These are phyloP conservation scores for Cylindrodendrum hubeiense DNA, from an alignment of 2,329 filamentous ascomycete genomes.

Conservation along the genomic window DNA sequence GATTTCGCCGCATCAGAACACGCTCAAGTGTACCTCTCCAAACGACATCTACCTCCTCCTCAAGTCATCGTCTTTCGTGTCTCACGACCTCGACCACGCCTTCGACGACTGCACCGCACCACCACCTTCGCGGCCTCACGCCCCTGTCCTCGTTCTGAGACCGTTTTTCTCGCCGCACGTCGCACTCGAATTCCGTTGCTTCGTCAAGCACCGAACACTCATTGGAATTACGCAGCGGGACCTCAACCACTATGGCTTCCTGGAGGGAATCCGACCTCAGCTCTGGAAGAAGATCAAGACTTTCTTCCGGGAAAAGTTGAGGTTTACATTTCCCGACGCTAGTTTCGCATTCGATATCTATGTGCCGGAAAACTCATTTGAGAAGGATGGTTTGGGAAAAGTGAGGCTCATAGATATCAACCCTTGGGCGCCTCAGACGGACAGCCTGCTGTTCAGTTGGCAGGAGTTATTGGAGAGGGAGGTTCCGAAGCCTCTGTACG, in stretches of 20 bases:
- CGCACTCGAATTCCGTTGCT: conserved; percentile 94
- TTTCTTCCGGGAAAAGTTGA: conserved; percentile 82
- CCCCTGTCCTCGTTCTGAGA: conserved; percentile 85
- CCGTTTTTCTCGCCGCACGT: conserved; percentile 92
- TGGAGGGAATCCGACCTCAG: conserved; percentile 72
- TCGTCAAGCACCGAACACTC: conserved; percentile 85
- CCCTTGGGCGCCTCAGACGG: conserved; percentile 91
- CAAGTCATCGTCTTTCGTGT: conserved; percentile 95
- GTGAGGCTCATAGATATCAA: conserved; percentile 95
- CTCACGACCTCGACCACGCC: conserved; percentile 92
- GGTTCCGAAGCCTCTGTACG: conserved; percentile 69
- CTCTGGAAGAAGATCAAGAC: conserved; percentile 77
- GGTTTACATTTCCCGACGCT: conserved; percentile 83
- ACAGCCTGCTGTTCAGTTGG: conserved; percentile 92
- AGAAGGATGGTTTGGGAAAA: conserved; percentile 73
- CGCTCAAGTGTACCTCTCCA: conserved; percentile 87
- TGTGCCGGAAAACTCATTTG: conserved; percentile 74
- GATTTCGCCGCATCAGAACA: conserved; percentile 88
- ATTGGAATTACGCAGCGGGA: conserved; percentile 91
- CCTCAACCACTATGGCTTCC: conserved; percentile 89
- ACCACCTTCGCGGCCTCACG: conserved; percentile 62
- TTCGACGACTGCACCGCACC: conserved; percentile 77
- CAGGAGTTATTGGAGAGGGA: conserved; percentile 82
- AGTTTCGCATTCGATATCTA: conserved; percentile 95
- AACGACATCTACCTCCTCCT: conserved; percentile 95